Base-by-base conservation (phyloP, 78 protist genomes). In the Speleostelium caveatum region DNA sequence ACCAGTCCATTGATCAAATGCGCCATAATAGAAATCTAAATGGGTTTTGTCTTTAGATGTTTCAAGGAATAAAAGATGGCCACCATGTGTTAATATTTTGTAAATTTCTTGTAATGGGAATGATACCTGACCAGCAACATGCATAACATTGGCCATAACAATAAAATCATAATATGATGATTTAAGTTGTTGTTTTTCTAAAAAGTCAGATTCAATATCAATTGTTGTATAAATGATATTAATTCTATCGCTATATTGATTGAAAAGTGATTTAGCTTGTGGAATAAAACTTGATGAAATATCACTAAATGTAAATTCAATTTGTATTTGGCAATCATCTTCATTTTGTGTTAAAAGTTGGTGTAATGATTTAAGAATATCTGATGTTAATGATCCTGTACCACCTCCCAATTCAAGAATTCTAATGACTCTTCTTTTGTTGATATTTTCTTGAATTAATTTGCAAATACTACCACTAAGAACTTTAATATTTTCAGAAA, bases 401-500 rank as follows among this genome's bases (percentile, higher is more conserved):
- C 60, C 75, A 3, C 75, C 59, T 14, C 75, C 75, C 28, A 69
- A 69, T 42, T 69, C 75, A 33, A 69, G 17, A 3, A 69, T 69
- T 45, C 75, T 69, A 24, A 69, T 0, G 24, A 69, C 58, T 14
- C 28, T 42, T 26, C 10, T 38, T 14, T 69, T 8, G 28, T 45
- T 42, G 21, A 69, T 42, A 16, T 33, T 26, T 2, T 6, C 26
- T 69, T 69, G 36, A 30, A 69, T 69, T 28, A 45, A 45, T n/a
- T n/a, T n/a, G n/a, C n/a, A n/a, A n/a, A n/a, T n/a, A n/a, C n/a
- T n/a, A n/a, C n/a, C n/a, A n/a, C n/a, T n/a, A n/a, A n/a, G n/a
- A n/a, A n/a, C n/a, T n/a, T n/a, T n/a, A n/a, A n/a, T n/a, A n/a
- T n/a, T n/a, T n/a, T n/a, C n/a, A n/a, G n/a, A n/a, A n/a, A n/a